Conservation (phyloP, 768 basidiomycete species). For the Coprinopsis marcescibilis region DNA sequence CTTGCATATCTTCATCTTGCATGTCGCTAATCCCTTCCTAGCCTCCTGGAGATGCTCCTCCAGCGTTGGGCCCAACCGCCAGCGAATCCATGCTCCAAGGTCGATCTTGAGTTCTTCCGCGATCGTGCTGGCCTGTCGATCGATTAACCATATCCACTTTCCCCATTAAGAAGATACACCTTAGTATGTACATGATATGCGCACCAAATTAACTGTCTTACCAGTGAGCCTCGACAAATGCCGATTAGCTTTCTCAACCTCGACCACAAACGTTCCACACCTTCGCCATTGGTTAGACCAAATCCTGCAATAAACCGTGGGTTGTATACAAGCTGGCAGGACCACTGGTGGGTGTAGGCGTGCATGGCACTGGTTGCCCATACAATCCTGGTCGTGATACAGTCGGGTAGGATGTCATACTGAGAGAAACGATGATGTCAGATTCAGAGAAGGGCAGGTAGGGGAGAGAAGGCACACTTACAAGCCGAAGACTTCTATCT, state of each 20-base stretch:
- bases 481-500: slow-evolving; percentile 15
- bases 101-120: not conserved
- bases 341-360: slow-evolving; percentile 13
- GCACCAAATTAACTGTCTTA: slow-evolving; percentile 15
- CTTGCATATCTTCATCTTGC: not conserved
- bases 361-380: slow-evolving; percentile 29
- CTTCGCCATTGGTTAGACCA: slow-evolving; percentile 31
- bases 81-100: not conserved
- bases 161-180: slow-evolving; percentile 16
- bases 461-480: slow-evolving; percentile 9
- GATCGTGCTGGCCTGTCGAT: slow-evolving; percentile 12
- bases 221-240: slow-evolving; percentile 24
- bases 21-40: not conserved
- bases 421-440: slow-evolving; percentile 10
- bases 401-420: slow-evolving; percentile 19
- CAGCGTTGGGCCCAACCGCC: too few relatives aligned
- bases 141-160: slow-evolving; percentile 27
- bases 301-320: slow-evolving; percentile 23
- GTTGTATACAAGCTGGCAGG: slow-evolving; percentile 23
- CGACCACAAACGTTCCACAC: slow-evolving; percentile 29
- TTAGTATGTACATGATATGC: not conserved
- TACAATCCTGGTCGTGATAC: slow-evolving; percentile 14
- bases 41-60: too few relatives aligned
- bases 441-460: slow-evolving; percentile 4
- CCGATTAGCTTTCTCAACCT: slow-evolving; percentile 27